These are phyloP conservation scores for Cladosporium halotolerans DNA, from an alignment of 2,329 filamentous ascomycete genomes.

Conservation along the genomic window DNA sequence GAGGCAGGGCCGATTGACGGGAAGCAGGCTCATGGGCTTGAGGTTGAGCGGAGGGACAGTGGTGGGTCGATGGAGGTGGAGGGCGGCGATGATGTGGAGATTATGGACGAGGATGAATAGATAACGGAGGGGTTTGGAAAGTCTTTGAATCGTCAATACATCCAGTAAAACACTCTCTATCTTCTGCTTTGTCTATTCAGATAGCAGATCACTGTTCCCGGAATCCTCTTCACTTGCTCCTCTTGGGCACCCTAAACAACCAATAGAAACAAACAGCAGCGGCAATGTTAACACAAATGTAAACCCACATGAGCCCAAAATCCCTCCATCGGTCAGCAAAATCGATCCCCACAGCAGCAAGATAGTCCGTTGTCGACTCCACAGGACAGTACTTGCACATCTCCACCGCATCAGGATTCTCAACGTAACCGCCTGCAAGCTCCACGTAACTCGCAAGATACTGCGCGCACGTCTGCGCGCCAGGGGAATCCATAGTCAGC, in stretches of 20 bases:
- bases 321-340: conserved; percentile 56
- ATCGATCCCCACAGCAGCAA: conserved; percentile 34
- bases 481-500: conserved; percentile 30
- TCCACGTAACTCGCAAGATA: conserved; percentile 38
- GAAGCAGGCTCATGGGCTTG: not conserved
- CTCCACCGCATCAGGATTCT: conserved; percentile 34
- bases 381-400: conserved; percentile 45
- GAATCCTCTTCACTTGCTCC: not conserved
- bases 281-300: conserved; percentile 55
- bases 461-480: conserved; percentile 31
- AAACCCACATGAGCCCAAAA: conserved; percentile 62
- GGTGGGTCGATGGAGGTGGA: not conserved
- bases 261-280: conserved; percentile 56
- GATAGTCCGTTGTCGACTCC: conserved; percentile 38
- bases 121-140: no score
- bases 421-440: conserved; percentile 32
- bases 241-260: conserved; percentile 46
- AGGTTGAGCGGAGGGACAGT: not conserved
- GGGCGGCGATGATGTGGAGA: no score
- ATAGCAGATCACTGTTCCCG: no score
- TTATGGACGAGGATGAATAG: no score
- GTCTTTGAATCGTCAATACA: no score
- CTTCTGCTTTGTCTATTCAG: no score
- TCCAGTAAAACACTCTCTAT: no score
- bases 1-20: not conserved